Percentiles rank a stretch among this genome's conserved stretches.
phyloP scores from a whole-genome alignment of 1,284 basidiomycete species.

The Singerocomus inundabilis region DNA sequence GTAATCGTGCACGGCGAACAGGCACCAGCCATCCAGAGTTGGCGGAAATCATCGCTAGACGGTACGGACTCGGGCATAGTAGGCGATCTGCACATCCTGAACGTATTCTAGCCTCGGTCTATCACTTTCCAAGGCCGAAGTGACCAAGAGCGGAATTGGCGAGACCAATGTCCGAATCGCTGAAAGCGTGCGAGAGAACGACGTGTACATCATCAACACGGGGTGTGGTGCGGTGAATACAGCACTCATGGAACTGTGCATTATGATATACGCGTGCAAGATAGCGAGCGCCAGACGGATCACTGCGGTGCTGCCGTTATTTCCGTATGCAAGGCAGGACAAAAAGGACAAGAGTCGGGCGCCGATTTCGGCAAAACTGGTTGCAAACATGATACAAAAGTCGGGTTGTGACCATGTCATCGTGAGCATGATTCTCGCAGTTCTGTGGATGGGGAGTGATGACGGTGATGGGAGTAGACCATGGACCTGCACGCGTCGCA shows the following conservation, averaged over 20 bases:
- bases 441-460: constrained; percentile 1
- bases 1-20: constrained; percentile 32
- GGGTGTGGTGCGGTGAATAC: constrained; percentile 87
- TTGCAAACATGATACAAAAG: constrained; percentile 98
- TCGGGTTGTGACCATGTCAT: constrained; percentile 99
- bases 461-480: constrained; percentile 54
- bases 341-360: constrained; percentile 99
- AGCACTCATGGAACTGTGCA: constrained; percentile 93
- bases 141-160: constrained; percentile 87
- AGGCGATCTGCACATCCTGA: constrained; percentile 21
- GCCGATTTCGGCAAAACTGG: constrained; percentile 97
- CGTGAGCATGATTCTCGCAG: constrained; percentile 51
- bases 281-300: constrained; percentile 95
- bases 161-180: constrained; percentile 91
- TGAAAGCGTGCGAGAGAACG: constrained; percentile 96
- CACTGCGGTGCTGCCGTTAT: constrained; percentile 93
- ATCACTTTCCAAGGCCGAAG: constrained; percentile 80
- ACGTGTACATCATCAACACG: constrained; percentile 99
- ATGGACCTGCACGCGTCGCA: constrained; percentile 99
- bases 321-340: constrained; percentile 95
- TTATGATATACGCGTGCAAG: constrained; percentile 99
- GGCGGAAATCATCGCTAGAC: constrained; percentile 90
- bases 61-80: constrained; percentile 48
- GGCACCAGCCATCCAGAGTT: constrained; percentile 96
- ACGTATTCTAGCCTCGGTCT: constrained; percentile 68